Base-by-base conservation (phyloP, 2,329 filamentous ascomycete genomes). In the Penicillium sp. region DNA sequence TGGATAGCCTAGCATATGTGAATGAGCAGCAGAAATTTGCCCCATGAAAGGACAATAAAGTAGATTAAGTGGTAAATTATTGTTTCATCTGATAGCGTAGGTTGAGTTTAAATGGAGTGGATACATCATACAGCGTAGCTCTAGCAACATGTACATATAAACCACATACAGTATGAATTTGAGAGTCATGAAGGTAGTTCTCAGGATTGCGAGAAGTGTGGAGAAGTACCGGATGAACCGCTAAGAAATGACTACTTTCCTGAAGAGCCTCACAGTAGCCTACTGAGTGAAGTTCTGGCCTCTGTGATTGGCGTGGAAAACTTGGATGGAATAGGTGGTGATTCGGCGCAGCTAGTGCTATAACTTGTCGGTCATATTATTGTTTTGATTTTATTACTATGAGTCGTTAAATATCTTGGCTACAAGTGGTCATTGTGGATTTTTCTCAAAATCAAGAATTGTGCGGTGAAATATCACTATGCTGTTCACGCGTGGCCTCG, bases 381-480 rank as follows among this genome's bases (percentile, higher is more conserved):
- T 20, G 20, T 2, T 20, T 20, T 20, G 20, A 20, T 20, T 20
- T 20, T 20, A 20, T 20, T 20, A 20, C 20, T 20, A 20, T 2
- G 1, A 20, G 20, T 20, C 20, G 20, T 20, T 20, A 20, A 20
- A 20, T 20, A 20, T 20, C 20, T 20, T 20, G 20, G 20, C 20
- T 20, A 59, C 35, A 35, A 55, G 50, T 51, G n/a, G 51, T 51
- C 45, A 57, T 57, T 52, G 17, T 22, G 31, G 54, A 17, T 37
- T 54, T 51, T 57, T 41, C 20, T 45, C 50, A 47, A 54, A 54
- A 55, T 57, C 58, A 57, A 43, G 49, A 57, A 48, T 5, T 52
- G 4, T 57, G 49, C 48, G 48, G 48, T 53, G 38, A 42, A 48
- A 52, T 53, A 57, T 57, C 39, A 37, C n/a, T n/a, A n/a, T n/a